These are phyloP conservation scores for Fraxinus platypoda DNA, from an alignment of 305 asterid genomes.

Conservation along the genomic window DNA sequence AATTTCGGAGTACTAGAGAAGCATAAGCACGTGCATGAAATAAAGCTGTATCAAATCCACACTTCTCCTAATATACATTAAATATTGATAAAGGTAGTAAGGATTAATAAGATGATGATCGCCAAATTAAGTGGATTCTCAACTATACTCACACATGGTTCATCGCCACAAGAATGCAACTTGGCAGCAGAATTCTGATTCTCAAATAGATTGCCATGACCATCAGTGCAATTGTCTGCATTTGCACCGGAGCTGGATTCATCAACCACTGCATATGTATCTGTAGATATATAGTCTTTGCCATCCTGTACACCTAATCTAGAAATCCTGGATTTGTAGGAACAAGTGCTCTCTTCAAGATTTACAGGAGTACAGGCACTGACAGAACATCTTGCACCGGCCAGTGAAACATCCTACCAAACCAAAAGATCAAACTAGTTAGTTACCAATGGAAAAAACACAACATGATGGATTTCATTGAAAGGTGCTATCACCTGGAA, in stretches of 20 bases:
- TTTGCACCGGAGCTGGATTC: conserved; percentile 37
- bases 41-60: background rate
- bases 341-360: conserved; percentile 51
- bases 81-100: background rate
- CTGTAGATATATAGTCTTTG: conserved; percentile 35
- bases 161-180: conserved; percentile 41
- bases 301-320: conserved; percentile 34
- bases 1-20: conserved; percentile 11
- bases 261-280: conserved; percentile 38
- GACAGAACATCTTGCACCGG: conserved; percentile 50
- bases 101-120: conserved; percentile 1
- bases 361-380: conserved; percentile 41
- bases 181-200: conserved; percentile 33
- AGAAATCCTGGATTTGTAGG: conserved; percentile 49
- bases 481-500: conserved; percentile 51
- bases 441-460: conserved; percentile 21
- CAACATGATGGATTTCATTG: conserved; percentile 15
- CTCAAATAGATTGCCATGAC: conserved; percentile 36
- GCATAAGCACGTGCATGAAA: background rate
- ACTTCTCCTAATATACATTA: background rate
- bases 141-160: conserved; percentile 57
- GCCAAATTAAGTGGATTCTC: background rate
- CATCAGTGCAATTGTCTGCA: conserved; percentile 33
- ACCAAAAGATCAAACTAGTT: conserved; percentile 19
- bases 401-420: conserved; percentile 64